Base-by-base conservation (phyloP, 768 basidiomycete genomes). In the Grammothele lineata region DNA sequence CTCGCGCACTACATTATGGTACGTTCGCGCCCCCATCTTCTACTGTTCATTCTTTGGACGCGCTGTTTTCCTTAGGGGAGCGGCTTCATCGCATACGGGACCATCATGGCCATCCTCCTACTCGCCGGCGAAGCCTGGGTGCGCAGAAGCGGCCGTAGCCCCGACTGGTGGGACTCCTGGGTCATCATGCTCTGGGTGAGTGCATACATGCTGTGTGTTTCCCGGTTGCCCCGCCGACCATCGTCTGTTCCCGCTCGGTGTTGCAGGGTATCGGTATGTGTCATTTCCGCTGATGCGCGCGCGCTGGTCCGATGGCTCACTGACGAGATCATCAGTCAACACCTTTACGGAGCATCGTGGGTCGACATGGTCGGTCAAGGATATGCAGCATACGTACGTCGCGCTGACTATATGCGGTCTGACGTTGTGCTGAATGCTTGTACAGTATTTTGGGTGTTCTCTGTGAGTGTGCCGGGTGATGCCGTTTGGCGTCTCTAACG, bases 261-360 rank as follows among this genome's bases (percentile, higher is more conserved):
- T 51, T 26, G 17, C 46, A 81, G 79, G 83, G 83, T 17, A 77
- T 83, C 43, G 76, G 81, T 82, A 50, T 45, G 80, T 60, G 22
- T 27, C 26, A 26, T 19, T n/a, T 22, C 48, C 11, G n/a, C n/a
- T 25, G 33, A 17, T 32, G 18, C 25, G 37, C 27, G 30, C 8
- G 30, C 15, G 9, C 15, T 32, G 15, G 8, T 5, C 4, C 12
- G 22, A 4, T 17, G 6, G 5, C 40, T 25, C 17, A 42, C 19
- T 24, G 1, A 33, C 12, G 1, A 9, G 21, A 7, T 5, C 32
- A 47, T 41, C 57, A 80, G 85, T 96, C 47, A 95, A 96, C 56
- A 94, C 92, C 0, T 94, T 95, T 62, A 94, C 92, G 0, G 89
- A 92, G 59, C 92, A 96, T 61, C 86, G 81, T 40, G 88, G 89